Base-by-base conservation (phyloP, 352 stramenopile genomes). In the Globisporangium spinosum region DNA sequence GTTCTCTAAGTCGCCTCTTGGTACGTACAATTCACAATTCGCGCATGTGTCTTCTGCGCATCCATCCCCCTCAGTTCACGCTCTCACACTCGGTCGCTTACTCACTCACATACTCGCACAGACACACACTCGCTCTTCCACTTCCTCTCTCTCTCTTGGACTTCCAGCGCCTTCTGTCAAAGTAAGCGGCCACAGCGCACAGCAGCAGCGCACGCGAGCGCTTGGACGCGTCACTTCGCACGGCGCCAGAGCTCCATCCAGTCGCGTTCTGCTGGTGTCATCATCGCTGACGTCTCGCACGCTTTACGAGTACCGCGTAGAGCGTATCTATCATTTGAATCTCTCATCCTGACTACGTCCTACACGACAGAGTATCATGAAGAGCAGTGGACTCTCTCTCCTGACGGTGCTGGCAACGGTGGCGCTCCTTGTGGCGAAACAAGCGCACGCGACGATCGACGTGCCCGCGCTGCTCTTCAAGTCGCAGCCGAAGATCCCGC, bases 381-480 rank as follows among this genome's bases (percentile, higher is more conserved):
- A 45, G 55, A 60, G 27, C 27, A 8, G 13, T 3, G 12, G 38
- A 6, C 40, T n/a, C 15, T n/a, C 40, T 32, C 55, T 27, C 5
- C 29, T 60, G 17, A 27, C 29, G 55, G 5, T 56, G 8, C 2
- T 25, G 7, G 25, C 25, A 35, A 49, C 40, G 1, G 10, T 6
- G 20, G 10, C 29, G 29, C 17, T 61, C 15, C 27, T 62, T 10
- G 13, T 32, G 4, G 15, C 9, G 23, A 17, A 35, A 27, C 43
- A 45, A 32, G 15, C 32, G 5, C 17, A 27, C 25, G 68, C 69
- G 10, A 20, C 65, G 40, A 27, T 75, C 25, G 72, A 77, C n/a
- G 66, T 77, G 2, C 65, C 68, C 2, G 57, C 72, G 29, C 32
- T 68, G 61, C 61, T 77, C 17, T 75, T 70, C 57, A 49, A 54